Percentiles rank a stretch among this genome's conserved stretches.
These are phyloP conservation scores for Elongisporangium undulatum DNA, from an alignment of 352 stramenopile genomes.

Conservation along the genomic window DNA sequence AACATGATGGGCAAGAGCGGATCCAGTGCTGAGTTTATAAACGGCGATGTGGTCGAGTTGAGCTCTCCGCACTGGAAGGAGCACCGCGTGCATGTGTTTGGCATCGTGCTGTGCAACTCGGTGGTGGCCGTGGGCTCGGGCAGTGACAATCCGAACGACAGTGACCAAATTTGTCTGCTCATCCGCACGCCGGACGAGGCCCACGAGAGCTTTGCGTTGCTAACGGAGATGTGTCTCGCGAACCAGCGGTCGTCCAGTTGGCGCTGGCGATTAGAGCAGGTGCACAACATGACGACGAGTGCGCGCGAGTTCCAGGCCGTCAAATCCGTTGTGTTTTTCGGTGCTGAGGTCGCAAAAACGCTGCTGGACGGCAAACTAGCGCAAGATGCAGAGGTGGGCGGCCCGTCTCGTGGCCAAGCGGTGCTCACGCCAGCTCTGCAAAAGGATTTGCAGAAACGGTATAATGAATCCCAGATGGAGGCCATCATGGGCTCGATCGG, in stretches of 20 bases:
- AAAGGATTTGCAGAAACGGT: slow-evolving; percentile 47
- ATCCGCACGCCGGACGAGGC: slow-evolving; percentile 29
- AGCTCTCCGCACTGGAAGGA: slow-evolving; percentile 58
- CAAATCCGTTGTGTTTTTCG: slow-evolving; percentile 52
- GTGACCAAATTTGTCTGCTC: slow-evolving; percentile 61
- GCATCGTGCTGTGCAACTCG: slow-evolving; percentile 71
- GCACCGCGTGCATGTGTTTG: slow-evolving; percentile 50
- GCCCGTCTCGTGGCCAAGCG: slow-evolving; percentile 5
- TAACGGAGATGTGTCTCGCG: slow-evolving; percentile 66
- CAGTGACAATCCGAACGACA: slow-evolving; percentile 9
- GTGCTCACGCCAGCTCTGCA: slow-evolving; percentile 39
- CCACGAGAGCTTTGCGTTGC: slow-evolving; percentile 29
- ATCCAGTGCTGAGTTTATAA: slow-evolving; percentile 37
- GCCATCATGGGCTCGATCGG: slow-evolving; percentile 67
- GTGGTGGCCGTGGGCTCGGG: slow-evolving; percentile 34
- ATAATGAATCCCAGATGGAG: slow-evolving; percentile 70
- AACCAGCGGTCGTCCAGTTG: slow-evolving; percentile 54
- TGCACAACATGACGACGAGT: slow-evolving; percentile 72
- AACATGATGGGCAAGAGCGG: slow-evolving; percentile 13
- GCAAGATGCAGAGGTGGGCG: slow-evolving; percentile 3
- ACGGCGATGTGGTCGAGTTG: slow-evolving; percentile 56
- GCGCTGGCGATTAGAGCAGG: slow-evolving; percentile 60
- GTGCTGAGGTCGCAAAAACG: slow-evolving; percentile 41
- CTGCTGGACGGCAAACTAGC: slow-evolving; percentile 35
- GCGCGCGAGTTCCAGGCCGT: slow-evolving; percentile 80